phyloP scores from a whole-genome alignment of 345 rosid genomes.

The Arabis hirsuta region DNA sequence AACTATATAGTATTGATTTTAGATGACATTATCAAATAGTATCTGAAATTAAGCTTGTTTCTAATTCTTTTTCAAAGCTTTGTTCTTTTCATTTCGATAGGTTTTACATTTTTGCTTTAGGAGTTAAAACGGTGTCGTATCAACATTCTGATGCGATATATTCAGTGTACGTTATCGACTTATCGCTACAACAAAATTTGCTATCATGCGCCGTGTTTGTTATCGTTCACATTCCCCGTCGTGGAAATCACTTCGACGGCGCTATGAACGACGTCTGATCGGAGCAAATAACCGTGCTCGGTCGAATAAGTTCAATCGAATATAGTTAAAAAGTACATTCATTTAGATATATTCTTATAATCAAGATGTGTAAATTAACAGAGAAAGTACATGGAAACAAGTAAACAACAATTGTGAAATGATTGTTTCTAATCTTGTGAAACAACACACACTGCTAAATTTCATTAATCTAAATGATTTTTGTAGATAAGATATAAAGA shows the following conservation, averaged over 20 bases:
- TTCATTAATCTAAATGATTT: too few relatives aligned
- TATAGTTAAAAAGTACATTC: too few relatives aligned
- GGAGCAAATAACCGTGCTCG: conserved; percentile 5
- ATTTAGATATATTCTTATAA: too few relatives aligned
- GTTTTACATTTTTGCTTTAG: neutral
- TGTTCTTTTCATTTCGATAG: neutral
- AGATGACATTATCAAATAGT: neutral
- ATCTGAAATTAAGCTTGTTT: neutral
- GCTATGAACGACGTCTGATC: conserved; percentile 7
- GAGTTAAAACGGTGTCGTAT: neutral
- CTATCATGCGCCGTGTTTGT: conserved; percentile 11
- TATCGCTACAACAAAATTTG: neutral
- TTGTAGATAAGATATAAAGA: too few relatives aligned
- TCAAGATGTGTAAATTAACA: too few relatives aligned
- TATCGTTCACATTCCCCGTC: neutral
- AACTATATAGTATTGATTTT: neutral
- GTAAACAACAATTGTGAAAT: too few relatives aligned
- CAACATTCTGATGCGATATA: neutral
- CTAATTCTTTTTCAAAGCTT: neutral
- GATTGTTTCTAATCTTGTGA: too few relatives aligned
- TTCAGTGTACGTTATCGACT: conserved; percentile 7
- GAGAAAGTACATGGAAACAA: too few relatives aligned
- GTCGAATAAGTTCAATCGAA: neutral
- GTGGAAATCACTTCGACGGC: conserved; percentile 14
- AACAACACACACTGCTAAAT: too few relatives aligned